phyloP scores from a whole-genome alignment of 2,329 filamentous ascomycete genomes.

The Blumeriella jaapii region DNA sequence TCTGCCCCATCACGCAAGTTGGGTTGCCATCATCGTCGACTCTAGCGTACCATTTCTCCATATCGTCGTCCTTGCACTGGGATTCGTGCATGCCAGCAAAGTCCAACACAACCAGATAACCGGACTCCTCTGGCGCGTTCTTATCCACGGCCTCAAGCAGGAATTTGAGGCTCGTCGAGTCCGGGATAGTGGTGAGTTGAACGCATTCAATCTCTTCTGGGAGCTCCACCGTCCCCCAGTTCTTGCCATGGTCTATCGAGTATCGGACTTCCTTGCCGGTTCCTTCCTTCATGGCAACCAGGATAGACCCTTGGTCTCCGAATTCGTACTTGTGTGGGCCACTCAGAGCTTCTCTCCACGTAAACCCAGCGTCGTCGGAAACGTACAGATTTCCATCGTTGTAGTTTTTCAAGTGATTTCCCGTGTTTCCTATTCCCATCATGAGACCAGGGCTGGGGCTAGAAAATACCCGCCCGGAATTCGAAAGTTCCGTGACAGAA shows the following conservation, averaged over 20 bases:
- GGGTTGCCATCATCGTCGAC: slow-evolving; percentile 69
- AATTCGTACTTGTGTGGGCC: slow-evolving; percentile 94
- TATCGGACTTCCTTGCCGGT: slow-evolving; percentile 55
- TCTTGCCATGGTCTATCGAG: slow-evolving; percentile 80
- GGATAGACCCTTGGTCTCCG: slow-evolving; percentile 80
- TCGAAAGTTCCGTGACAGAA: slow-evolving; percentile 75
- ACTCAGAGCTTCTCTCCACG: slow-evolving; percentile 64
- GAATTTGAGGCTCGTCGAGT: slow-evolving; percentile 89
- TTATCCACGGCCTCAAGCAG: slow-evolving; percentile 53
- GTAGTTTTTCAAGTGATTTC: slow-evolving; percentile 59
- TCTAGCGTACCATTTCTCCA: slow-evolving; percentile 83
- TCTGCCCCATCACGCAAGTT: slow-evolving; percentile 92
- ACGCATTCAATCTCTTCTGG: slow-evolving; percentile 49
- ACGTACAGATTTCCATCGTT: slow-evolving; percentile 70
- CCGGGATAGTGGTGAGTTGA: slow-evolving; percentile 75
- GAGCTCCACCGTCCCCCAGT: slow-evolving; percentile 64
- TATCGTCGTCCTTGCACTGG: slow-evolving; percentile 69
- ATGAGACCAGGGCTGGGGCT: slow-evolving; percentile 87
- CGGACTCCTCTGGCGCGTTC: slow-evolving; percentile 39
- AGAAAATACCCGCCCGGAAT: slow-evolving; percentile 79
- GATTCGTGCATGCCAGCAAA: slow-evolving; percentile 72
- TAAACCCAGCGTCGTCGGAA: slow-evolving; percentile 81
- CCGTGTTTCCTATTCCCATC: slow-evolving; percentile 89
- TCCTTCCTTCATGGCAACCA: slow-evolving; percentile 68
- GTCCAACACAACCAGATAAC: slow-evolving; percentile 64